Percentiles rank a stretch among this genome's conserved stretches.
These are phyloP conservation scores for Arthromyces matolae DNA, from an alignment of 768 basidiomycete genomes.

Conservation along the genomic window DNA sequence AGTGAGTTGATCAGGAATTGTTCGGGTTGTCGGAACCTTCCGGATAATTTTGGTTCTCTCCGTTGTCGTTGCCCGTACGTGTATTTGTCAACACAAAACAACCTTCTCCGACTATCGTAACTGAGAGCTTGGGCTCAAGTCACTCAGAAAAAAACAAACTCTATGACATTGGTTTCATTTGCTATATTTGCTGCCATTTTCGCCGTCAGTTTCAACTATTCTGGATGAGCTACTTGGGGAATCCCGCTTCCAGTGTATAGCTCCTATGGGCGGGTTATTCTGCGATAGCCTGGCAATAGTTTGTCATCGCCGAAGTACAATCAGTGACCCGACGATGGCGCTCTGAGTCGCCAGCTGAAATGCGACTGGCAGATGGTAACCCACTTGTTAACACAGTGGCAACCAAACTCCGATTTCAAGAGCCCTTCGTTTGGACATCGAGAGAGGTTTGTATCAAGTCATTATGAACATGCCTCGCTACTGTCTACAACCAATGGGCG, in stretches of 20 bases:
- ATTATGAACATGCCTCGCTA: background rate
- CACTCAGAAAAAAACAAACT: too few species aligned
- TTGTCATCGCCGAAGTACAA: background rate
- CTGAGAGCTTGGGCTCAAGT: too few species aligned
- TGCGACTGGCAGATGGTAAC: conserved; percentile 13
- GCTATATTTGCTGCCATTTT: too few species aligned
- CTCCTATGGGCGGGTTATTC: too few species aligned
- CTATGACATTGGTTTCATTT: too few species aligned
- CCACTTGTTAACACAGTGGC: conserved; percentile 11
- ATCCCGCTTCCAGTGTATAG: too few species aligned
- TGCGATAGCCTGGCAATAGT: background rate
- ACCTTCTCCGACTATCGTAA: too few species aligned
- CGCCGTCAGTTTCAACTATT: too few species aligned
- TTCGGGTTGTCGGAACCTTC: conserved; percentile 28
- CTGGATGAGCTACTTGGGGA: too few species aligned
- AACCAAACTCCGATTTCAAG: background rate
- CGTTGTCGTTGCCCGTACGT: too few species aligned
- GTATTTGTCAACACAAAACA: too few species aligned
- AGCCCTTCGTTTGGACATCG: background rate
- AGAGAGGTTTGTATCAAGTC: background rate
- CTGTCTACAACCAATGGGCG: background rate
- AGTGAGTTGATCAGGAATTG: conserved; percentile 24
- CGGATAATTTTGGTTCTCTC: conserved; percentile 18
- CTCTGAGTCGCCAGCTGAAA: conserved; percentile 1
- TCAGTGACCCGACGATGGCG: background rate